Conservation (phyloP, 169 alveolate genomes). For the Fabrea salina region DNA sequence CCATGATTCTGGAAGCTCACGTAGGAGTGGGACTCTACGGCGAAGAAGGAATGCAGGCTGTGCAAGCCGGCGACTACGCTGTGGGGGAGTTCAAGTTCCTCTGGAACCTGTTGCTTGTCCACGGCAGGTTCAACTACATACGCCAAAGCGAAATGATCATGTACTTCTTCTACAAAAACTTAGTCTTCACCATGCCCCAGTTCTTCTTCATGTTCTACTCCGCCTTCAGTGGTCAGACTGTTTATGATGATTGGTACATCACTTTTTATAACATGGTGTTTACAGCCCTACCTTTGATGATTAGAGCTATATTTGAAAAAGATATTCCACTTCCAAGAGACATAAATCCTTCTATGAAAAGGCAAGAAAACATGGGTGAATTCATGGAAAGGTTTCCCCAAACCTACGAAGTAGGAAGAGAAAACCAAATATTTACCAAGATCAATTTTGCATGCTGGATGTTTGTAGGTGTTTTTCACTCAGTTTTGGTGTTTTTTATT, state of each 20-base stretch:
- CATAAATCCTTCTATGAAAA: not conserved
- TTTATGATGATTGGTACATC: constrained; percentile 88
- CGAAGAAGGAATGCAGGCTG: constrained; percentile 95
- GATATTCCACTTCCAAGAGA: constrained; percentile 45
- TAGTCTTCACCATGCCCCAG: constrained; percentile 81
- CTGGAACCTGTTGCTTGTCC: constrained; percentile 75
- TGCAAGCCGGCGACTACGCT: constrained; percentile 84
- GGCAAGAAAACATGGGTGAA: not conserved
- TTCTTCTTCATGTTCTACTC: constrained; percentile 68
- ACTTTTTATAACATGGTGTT: constrained; percentile 82
- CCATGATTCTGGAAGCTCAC: constrained; percentile 98
- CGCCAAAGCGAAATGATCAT: constrained; percentile 78
- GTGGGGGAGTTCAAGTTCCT: constrained; percentile 80
- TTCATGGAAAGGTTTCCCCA: constrained; percentile 45
- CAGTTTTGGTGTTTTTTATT: constrained; percentile 50
- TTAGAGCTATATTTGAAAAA: constrained; percentile 74
- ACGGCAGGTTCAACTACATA: constrained; percentile 78
- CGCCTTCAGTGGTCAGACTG: constrained; percentile 76
- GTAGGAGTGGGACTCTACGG: constrained; percentile 99
- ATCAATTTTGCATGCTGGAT: constrained; percentile 50
- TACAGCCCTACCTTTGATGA: constrained; percentile 77
- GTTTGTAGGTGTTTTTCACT: constrained; percentile 47
- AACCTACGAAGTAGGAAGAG: constrained; percentile 62
- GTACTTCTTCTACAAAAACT: constrained; percentile 86
- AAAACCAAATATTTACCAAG: constrained; percentile 54